phyloP scores from a whole-genome alignment of 768 basidiomycete genomes.

The Galerina sulciceps region DNA sequence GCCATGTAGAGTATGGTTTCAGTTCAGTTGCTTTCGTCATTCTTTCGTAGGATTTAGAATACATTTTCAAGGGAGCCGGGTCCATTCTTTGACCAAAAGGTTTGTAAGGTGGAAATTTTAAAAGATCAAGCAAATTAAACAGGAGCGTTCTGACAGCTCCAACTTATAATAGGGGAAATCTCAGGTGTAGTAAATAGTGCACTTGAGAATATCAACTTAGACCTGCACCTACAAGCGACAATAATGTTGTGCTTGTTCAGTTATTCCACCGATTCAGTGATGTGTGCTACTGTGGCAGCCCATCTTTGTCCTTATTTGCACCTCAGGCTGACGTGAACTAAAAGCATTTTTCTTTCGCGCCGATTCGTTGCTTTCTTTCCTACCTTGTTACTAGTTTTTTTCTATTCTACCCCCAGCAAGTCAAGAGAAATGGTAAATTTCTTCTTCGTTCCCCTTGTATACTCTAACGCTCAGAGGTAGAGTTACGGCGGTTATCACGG shows the following conservation, averaged over 20 bases:
- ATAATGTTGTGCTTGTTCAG: too few species aligned
- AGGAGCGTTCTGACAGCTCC: too few species aligned
- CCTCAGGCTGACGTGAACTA: constrained; percentile 4
- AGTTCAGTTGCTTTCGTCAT: background rate
- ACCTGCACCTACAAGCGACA: too few species aligned
- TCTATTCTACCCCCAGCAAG: background rate
- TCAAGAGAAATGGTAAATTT: constrained; percentile 14
- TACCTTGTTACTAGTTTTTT: constrained; percentile 1
- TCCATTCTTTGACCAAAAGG: too few species aligned
- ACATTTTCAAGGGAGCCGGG: too few species aligned
- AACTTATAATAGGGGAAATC: too few species aligned
- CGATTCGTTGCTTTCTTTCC: constrained; percentile 8
- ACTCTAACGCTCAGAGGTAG: constrained; percentile 25
- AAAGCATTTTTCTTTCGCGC: constrained; percentile 5
- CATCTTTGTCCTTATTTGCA: constrained; percentile 25
- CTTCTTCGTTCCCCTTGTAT: background rate
- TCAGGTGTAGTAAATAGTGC: too few species aligned
- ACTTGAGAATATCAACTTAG: too few species aligned
- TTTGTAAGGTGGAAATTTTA: too few species aligned
- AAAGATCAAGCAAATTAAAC: too few species aligned
- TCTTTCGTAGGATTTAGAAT: background rate
- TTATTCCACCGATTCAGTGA: background rate
- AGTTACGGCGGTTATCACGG: constrained; percentile 50
- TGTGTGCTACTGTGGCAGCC: constrained; percentile 15
- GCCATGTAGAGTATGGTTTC: constrained; percentile 41